Evolutionary conservation across 2,329 filamentous ascomycete species (phyloP).

Genomic region (Fusarium gaditjirri): DNA sequence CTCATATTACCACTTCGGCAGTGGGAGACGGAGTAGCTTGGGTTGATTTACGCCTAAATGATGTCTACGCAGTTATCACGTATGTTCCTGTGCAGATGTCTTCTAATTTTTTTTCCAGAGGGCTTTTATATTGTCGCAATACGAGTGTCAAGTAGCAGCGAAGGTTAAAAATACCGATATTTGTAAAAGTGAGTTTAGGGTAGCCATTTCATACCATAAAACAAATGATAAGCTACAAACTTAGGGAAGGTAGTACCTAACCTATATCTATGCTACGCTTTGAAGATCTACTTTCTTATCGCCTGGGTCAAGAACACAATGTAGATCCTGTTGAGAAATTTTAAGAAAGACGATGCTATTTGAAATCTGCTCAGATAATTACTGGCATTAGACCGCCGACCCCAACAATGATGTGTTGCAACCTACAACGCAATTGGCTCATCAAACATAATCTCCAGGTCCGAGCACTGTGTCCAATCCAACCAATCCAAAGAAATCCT

Average conservation of each 20-base stretch:
- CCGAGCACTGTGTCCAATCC: neutral
- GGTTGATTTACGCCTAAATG: neutral
- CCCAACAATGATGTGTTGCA: neutral
- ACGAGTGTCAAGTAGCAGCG: neutral
- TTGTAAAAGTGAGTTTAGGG: neutral
- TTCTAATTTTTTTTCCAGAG: too few relatives aligned
- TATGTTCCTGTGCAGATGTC: neutral
- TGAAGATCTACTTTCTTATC: neutral
- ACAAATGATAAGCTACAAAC: neutral
- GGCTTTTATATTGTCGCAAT: neutral
- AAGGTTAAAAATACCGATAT: neutral
- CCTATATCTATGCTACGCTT: neutral
- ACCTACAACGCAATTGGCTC: neutral
- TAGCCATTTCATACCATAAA: neutral
- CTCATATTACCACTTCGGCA: neutral
- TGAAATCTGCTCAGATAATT: neutral
- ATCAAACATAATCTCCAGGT: neutral
- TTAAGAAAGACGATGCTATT: neutral
- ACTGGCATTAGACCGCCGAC: too few relatives aligned
- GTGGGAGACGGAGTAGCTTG: neutral
- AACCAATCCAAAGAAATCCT: neutral
- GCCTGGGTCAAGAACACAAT: neutral
- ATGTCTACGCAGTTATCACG: neutral
- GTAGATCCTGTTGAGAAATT: neutral
- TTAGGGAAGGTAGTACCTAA: too few relatives aligned